A percentile compares a stretch with the other conserved stretches of the same genome.
These are phyloP conservation scores for Boletellus emodensis DNA, from an alignment of 768 basidiomycete species.

Conservation along the genomic window DNA sequence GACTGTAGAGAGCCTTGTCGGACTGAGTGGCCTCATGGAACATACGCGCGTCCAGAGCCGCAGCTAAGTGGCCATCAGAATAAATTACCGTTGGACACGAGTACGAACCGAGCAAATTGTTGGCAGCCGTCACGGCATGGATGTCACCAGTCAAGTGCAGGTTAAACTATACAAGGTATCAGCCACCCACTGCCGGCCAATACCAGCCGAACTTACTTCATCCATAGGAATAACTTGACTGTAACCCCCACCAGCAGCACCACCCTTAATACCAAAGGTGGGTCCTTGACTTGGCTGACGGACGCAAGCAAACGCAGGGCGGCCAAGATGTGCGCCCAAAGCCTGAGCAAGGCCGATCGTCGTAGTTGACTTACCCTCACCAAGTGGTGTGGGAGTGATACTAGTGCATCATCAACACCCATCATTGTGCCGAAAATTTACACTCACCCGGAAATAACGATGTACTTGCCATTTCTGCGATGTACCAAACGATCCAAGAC, in stretches of 20 bases:
- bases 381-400: slow-evolving; percentile 94
- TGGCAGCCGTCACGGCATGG: slow-evolving; percentile 95
- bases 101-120: slow-evolving; percentile 81
- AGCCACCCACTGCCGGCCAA: slow-evolving; percentile 2
- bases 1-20: slow-evolving; percentile 92
- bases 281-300: slow-evolving; percentile 98
- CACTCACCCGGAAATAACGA: slow-evolving; percentile 84
- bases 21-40: slow-evolving; percentile 96
- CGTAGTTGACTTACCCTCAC: slow-evolving; percentile 98
- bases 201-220: slow-evolving; percentile 49
- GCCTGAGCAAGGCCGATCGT: slow-evolving; percentile 97
- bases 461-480: slow-evolving; percentile 92
- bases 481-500: slow-evolving; percentile 81
- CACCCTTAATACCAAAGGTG: slow-evolving; percentile 98
- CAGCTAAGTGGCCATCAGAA: slow-evolving; percentile 50
- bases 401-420: slow-evolving; percentile 32
- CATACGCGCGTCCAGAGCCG: slow-evolving; percentile 93
- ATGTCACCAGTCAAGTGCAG: slow-evolving; percentile 96
- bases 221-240: slow-evolving; percentile 99
- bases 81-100: background rate
- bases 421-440: background rate
- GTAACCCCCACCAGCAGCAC: slow-evolving; percentile 97
- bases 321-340: slow-evolving; percentile 88
- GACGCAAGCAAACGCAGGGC: slow-evolving; percentile 93
- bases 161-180: slow-evolving; percentile 64